Base-by-base conservation (phyloP, 1,284 basidiomycete species). In the Sanghuangporus sanghuang region DNA sequence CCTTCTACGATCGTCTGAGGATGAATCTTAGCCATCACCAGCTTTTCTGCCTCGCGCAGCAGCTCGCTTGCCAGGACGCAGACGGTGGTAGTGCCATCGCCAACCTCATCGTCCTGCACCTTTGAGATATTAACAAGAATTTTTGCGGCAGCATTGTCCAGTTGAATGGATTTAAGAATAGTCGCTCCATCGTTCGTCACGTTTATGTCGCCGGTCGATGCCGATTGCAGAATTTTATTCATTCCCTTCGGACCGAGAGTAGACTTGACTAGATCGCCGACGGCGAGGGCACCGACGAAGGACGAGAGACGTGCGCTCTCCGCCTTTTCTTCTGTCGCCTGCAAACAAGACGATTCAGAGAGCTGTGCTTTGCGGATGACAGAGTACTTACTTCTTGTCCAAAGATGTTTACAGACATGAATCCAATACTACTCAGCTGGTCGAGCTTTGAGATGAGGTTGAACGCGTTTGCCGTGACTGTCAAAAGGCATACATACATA, bases 41-140 rank as follows among this genome's bases (percentile, higher is more conserved):
- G 78, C 78, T 95, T 96, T 77, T 99, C 96, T 5, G 96, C 97
- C 77, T 98, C 97, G 64, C 97, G 79, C 68, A 99, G 74, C 64
- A 99, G 78, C 74, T 99, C 97, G 11, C 94, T 87, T 1, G 96
- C 93, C 9, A 99, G 78, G 1, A 99, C 96, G 67, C 93, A 95
- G 42, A 99, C 96, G 59, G 84, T 89, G 9, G 96, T 99, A 27
- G 96, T 99, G 35, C 97, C 97, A 77, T 98, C 97, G 16, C 97
- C 97, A 54, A 99, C 90, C 78, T 99, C 97, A 74, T 99, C 97
- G 72, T 99, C 97, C 78, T 99, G 97, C 16, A 98, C 96, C 75
- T 99, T 99, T n/a, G 94, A 96, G 75, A 99, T 99, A 78, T 99
- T 98, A 72, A 99, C 97, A 60, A 99, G 85, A 73, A 99, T 98